A percentile compares a stretch with the other conserved stretches of the same genome.
Evolutionary conservation across 2,329 filamentous ascomycete species (phyloP).

Genomic region (Stachybotrys chlorohalonatus): DNA sequence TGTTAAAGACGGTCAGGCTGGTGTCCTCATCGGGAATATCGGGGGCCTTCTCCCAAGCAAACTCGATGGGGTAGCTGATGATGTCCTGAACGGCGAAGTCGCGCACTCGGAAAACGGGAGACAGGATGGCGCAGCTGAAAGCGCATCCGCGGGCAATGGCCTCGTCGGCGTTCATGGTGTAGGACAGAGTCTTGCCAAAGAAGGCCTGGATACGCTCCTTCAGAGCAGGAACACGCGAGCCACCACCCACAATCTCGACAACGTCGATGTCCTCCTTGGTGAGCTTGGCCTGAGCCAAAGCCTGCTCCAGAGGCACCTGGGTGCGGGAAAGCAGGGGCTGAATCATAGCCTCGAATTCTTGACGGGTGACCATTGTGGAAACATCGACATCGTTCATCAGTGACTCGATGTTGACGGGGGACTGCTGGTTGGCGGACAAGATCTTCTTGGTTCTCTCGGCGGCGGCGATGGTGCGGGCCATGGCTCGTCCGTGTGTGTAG

Average conservation of each 20-base stretch:
- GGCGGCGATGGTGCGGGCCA: conserved; percentile 75
- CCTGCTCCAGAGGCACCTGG: conserved; percentile 73
- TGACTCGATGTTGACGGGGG: conserved; percentile 93
- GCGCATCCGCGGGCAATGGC: conserved; percentile 91
- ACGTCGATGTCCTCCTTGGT: conserved; percentile 85
- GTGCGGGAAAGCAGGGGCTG: conserved; percentile 71
- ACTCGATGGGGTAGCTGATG: conserved; percentile 96
- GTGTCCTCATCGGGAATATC: conserved; percentile 99
- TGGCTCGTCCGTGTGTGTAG: conserved; percentile 79
- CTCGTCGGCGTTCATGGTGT: conserved; percentile 97
- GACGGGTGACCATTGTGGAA: conserved; percentile 76
- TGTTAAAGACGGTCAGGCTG: conserved; percentile 93
- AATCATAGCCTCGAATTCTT: conserved; percentile 87
- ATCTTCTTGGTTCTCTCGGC: conserved; percentile 99
- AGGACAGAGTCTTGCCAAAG: conserved; percentile 88
- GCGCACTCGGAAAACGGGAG: conserved; percentile 94
- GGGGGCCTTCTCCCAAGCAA: conserved; percentile 96
- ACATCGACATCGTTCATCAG: conserved; percentile 98
- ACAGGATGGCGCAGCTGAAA: conserved; percentile 95
- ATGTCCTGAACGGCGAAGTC: conserved; percentile 98
- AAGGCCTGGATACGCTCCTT: conserved; percentile 85
- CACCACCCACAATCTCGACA: conserved; percentile 90
- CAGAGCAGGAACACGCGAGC: conserved; percentile 84
- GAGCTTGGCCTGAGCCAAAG: conserved; percentile 86
- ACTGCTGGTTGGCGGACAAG: conserved; percentile 86